Conservation (phyloP, 1,139 yeast species). For the Eremothecium sinecaudum region DNA sequence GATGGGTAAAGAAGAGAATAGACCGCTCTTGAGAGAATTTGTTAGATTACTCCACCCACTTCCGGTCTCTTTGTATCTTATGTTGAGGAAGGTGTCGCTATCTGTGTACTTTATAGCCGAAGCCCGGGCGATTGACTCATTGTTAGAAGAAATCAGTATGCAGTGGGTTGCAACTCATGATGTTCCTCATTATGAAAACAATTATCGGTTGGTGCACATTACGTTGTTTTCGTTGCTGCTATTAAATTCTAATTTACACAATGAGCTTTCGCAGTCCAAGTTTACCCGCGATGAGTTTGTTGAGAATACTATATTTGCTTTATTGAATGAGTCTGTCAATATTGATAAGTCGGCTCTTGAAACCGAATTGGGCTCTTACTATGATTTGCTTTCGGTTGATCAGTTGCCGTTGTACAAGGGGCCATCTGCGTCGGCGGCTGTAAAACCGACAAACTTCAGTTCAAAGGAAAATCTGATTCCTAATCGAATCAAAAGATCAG, state of each 20-base stretch:
- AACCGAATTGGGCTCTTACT: conserved; percentile 11
- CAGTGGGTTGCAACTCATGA: conserved; percentile 40
- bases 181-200: conserved; percentile 34
- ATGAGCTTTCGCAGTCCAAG: conserved; percentile 29
- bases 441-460: not conserved
- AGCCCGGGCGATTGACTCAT: conserved; percentile 71
- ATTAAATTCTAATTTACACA: conserved; percentile 62
- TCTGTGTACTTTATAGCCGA: conserved; percentile 70
- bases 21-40: conserved; percentile 23
- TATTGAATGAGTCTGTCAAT: conserved; percentile 29
- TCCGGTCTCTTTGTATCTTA: conserved; percentile 38
- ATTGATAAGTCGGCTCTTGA: conserved; percentile 10
- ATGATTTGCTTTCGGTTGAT: conserved; percentile 9
- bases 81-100: conserved; percentile 55
- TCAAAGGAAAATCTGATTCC: conserved; percentile 2
- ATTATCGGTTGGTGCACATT: conserved; percentile 60
- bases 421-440: conserved; percentile 1
- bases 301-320: conserved; percentile 43
- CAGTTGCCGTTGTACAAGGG: conserved; percentile 12
- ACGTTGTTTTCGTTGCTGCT: conserved; percentile 65
- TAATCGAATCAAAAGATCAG: conserved; percentile 2
- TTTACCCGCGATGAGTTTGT: conserved; percentile 40
- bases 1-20: conserved; percentile 28
- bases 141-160: conserved; percentile 59
- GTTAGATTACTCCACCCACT: conserved; percentile 26